A percentile compares a stretch with the other conserved stretches of the same genome.
Evolutionary conservation across 116 monocot genomes (phyloP).

Genomic region (Posidonia oceanica): DNA sequence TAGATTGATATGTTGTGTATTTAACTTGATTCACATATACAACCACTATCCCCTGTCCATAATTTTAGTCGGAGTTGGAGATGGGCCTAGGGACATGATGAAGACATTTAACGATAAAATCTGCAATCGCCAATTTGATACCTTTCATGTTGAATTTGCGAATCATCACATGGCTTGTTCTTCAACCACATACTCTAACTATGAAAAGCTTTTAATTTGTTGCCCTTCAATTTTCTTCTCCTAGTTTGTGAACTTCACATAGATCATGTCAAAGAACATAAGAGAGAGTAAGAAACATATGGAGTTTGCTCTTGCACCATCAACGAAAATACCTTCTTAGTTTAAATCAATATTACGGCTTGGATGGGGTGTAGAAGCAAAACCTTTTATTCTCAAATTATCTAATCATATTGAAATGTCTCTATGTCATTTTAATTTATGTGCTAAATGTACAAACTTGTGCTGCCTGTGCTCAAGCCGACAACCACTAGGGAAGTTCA

Average conservation of each 20-base stretch:
- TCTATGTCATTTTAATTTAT: too few relatives aligned
- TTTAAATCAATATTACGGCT: constrained; percentile 80
- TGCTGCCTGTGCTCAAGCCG: too few relatives aligned
- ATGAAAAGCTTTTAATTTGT: too few relatives aligned
- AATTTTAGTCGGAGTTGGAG: constrained; percentile 50
- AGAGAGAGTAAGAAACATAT: constrained; percentile 34
- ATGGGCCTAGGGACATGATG: constrained; percentile 61
- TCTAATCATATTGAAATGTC: too few relatives aligned
- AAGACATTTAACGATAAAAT: constrained; percentile 60
- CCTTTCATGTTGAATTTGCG: constrained; percentile 40
- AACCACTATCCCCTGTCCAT: constrained; percentile 54
- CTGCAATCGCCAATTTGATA: constrained; percentile 40
- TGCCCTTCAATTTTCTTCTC: background rate
- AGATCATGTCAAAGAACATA: constrained; percentile 67
- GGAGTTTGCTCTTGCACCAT: constrained; percentile 78
- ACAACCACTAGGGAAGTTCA: too few relatives aligned
- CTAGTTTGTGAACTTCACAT: constrained; percentile 94
- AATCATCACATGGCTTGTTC: background rate
- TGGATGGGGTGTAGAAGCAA: constrained; percentile 43
- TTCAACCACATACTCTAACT: background rate
- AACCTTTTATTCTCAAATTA: too few relatives aligned
- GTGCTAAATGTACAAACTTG: too few relatives aligned
- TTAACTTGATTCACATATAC: too few relatives aligned
- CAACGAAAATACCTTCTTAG: constrained; percentile 87
- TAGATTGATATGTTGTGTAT: background rate